Base-by-base conservation (phyloP, 2,329 filamentous ascomycete species). In the Tolypocladium tropicale region DNA sequence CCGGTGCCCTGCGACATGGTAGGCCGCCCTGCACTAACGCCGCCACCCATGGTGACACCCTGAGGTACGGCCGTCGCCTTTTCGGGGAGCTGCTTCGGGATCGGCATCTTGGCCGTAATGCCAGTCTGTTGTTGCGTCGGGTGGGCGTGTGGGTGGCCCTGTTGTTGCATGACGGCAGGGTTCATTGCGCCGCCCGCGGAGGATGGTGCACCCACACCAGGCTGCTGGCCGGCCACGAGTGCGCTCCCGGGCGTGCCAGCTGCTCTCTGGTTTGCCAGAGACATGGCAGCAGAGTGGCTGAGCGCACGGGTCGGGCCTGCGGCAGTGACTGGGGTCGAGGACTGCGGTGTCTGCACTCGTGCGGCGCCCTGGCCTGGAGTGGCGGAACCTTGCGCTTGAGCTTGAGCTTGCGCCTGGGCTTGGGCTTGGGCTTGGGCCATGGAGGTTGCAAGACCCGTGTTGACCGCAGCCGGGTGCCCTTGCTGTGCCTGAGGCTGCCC, bases 1-100 rank as follows among this genome's bases (percentile, higher is more conserved):
- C 88, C 89, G 54, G 83, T 85, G 25, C 91, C 91, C 53, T 88
- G 88, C 21, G 84, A 85, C 66, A 94, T 81, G 0, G 93, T 95
- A n/a, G 94, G 94, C 9, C 94, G 85, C 74, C 82, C 67, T 74
- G 82, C 61, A 72, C 83, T 75, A 23, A 80, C 75, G 41, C 80
- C 85, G n/a, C 79, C 80, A 21, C 75, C 77, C 34, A 93, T 86
- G 12, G 79, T 71, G 25, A 96, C 91, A 2, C 91, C 86, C 58
- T 85, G 80, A 5, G 90, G 89, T 48, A 86, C 78, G 54, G 84
- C 79, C 7, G 86, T 83, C 50, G 88, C 86, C 52, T 80, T 79
- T 56, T 84, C 81, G 5, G 79, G 81, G 2, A 97, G 79, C 41
- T 81, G 84, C 71, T 95, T 95, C 2, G 90, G 86, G 53, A 95